A percentile compares a stretch with the other conserved stretches of the same genome.
Conservation (phyloP, 2,329 filamentous ascomycete genomes). For the Cytospora mali region DNA sequence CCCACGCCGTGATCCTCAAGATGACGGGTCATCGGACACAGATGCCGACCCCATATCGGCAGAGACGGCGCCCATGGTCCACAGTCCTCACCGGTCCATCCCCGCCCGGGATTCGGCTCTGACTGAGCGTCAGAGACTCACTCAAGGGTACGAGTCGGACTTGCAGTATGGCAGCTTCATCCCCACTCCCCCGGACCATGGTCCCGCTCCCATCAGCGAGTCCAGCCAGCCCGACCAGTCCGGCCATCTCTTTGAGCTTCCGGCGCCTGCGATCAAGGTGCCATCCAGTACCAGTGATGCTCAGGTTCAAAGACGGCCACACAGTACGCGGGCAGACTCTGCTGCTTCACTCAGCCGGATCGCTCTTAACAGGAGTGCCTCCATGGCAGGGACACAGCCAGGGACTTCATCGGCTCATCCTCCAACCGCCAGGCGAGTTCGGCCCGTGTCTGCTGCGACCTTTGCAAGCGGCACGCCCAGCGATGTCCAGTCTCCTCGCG, state of each 20-base stretch:
- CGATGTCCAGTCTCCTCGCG: constrained; percentile 34
- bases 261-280: constrained; percentile 54
- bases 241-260: constrained; percentile 50
- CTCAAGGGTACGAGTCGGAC: constrained; percentile 40
- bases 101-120: constrained; percentile 29
- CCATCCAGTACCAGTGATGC: constrained; percentile 37
- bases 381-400: constrained; percentile 33
- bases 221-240: constrained; percentile 39
- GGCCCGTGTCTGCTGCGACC: constrained; percentile 25
- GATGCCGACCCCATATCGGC: constrained; percentile 32
- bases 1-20: constrained; percentile 33
- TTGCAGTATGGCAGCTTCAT: constrained; percentile 58
- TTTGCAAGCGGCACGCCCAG: constrained; percentile 31
- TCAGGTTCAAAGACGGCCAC: constrained; percentile 2
- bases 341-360: constrained; percentile 33
- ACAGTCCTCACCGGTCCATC: constrained; percentile 29
- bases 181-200: constrained; percentile 41
- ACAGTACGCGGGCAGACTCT: constrained; percentile 13
- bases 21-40: constrained; percentile 18
- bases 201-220: constrained; percentile 29
- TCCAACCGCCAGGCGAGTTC: constrained; percentile 20
- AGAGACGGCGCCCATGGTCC: constrained; percentile 35
- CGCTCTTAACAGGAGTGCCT: constrained; percentile 42
- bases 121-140: constrained; percentile 46
- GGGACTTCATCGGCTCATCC: neutral